Percentiles rank a stretch among this genome's conserved stretches.
Conservation (phyloP, 2,329 filamentous ascomycete species). For the Botrytis squamosa region DNA sequence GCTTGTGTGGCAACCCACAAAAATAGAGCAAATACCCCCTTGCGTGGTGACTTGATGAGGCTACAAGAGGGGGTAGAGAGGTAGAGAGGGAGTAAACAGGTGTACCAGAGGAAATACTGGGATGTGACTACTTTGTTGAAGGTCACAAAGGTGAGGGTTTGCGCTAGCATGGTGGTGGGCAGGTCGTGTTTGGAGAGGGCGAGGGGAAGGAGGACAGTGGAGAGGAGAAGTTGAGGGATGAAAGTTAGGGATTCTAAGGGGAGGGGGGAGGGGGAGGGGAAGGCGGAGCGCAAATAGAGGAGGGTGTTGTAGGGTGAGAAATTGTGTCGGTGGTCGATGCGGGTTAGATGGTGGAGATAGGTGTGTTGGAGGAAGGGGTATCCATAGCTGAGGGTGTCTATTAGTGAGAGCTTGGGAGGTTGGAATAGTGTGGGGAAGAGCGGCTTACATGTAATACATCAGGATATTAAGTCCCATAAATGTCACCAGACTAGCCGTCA, state of each 20-base stretch:
- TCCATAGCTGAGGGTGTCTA: constrained; percentile 59
- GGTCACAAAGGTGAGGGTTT: constrained; percentile 94
- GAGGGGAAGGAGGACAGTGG: constrained; percentile 72
- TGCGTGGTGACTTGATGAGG: constrained; percentile 56
- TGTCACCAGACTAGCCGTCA: constrained; percentile 64
- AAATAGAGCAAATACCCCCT: constrained; percentile 63
- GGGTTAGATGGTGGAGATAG: constrained; percentile 87
- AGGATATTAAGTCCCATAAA: constrained; percentile 71
- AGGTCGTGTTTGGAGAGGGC: constrained; percentile 78
- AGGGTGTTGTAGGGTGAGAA: constrained; percentile 95
- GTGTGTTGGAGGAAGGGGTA: constrained; percentile 82
- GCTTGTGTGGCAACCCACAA: constrained; percentile 78
- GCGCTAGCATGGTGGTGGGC: constrained; percentile 81
- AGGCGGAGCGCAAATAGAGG: constrained; percentile 79
- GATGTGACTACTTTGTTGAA: constrained; percentile 79
- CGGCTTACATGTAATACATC: constrained; percentile 72
- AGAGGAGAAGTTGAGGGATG: constrained; percentile 79
- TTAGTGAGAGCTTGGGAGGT: constrained; percentile 4
- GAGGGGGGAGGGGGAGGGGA: constrained; percentile 40
- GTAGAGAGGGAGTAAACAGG: constrained; percentile 89
- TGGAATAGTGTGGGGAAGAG: neutral
- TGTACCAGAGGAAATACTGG: constrained; percentile 98
- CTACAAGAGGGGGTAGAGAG: constrained; percentile 80
- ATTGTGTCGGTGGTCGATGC: constrained; percentile 96
- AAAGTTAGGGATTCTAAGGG: constrained; percentile 80